phyloP scores from a whole-genome alignment of 805 yeast genomes.

The Schwanniomyces yamadae region DNA sequence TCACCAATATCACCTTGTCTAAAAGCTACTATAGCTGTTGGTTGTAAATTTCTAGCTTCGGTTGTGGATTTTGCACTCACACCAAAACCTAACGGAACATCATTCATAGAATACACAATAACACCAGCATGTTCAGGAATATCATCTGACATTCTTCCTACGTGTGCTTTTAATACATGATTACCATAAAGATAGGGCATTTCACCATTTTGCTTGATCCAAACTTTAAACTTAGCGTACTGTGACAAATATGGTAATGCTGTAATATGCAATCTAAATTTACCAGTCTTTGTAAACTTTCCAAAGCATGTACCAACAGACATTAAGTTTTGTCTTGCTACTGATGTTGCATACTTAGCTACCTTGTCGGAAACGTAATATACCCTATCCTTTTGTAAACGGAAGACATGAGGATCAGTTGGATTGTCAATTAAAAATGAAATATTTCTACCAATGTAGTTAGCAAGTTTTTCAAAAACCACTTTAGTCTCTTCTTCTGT shows the following conservation, averaged over 20 bases:
- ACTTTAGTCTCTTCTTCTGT: conserved; percentile 97
- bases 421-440: conserved; percentile 81
- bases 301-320: conserved; percentile 93
- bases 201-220: conserved; percentile 97
- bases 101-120: conserved; percentile 85
- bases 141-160: conserved; percentile 96
- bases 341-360: conserved; percentile 85
- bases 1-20: conserved; percentile 98
- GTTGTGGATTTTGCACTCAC: conserved; percentile 88
- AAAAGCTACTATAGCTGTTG: conserved; percentile 91
- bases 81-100: conserved; percentile 93
- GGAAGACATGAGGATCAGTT: conserved; percentile 88
- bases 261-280: conserved; percentile 94
- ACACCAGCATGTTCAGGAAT: conserved; percentile 98
- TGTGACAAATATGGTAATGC: conserved; percentile 78
- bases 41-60: conserved; percentile 84
- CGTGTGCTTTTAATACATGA: conserved; percentile 93
- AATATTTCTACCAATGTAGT: conserved; percentile 94
- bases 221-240: conserved; percentile 87
- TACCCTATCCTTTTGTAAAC: conserved; percentile 94
- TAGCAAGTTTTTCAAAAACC: conserved; percentile 93
- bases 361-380: conserved; percentile 84
- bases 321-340: conserved; percentile 87
- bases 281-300: conserved; percentile 95
- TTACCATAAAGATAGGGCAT: conserved; percentile 98